Evolutionary conservation across 1,284 basidiomycete species (phyloP).

Genomic region (Athelia psychrophila): DNA sequence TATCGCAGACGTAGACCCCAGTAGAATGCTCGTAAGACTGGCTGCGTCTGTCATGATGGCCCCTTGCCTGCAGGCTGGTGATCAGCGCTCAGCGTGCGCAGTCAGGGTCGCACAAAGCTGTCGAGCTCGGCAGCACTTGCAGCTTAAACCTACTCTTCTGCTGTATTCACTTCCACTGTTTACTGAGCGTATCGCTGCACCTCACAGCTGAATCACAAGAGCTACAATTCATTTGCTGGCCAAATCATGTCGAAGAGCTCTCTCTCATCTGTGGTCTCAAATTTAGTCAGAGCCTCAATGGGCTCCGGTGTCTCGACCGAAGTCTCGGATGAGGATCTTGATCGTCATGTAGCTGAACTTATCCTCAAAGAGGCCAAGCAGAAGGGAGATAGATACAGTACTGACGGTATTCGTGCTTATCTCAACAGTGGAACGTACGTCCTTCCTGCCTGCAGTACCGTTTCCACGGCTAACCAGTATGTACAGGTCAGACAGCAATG

Average conservation of each 20-base stretch:
- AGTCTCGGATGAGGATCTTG: conserved; percentile 82
- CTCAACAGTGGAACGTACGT: conserved; percentile 42
- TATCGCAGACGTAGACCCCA: not conserved
- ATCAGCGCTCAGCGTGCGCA: too few species aligned
- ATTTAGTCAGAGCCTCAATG: conserved; percentile 79
- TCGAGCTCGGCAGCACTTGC: too few species aligned
- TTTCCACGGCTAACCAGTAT: not conserved
- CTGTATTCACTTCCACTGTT: too few species aligned
- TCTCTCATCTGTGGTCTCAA: conserved; percentile 51
- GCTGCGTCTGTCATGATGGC: not conserved
- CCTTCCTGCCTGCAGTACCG: conserved; percentile 1
- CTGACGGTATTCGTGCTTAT: conserved; percentile 69
- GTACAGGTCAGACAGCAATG: conserved; percentile 51
- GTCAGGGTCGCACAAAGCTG: too few species aligned
- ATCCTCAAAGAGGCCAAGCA: conserved; percentile 88
- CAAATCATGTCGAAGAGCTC: not conserved
- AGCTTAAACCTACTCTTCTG: too few species aligned
- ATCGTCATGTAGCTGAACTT: conserved; percentile 84
- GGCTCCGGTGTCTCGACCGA: conserved; percentile 61
- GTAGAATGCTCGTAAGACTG: not conserved
- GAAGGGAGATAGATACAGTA: conserved; percentile 73
- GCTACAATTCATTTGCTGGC: too few species aligned
- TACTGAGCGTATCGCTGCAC: too few species aligned
- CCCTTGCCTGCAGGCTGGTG: too few species aligned
- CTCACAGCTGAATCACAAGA: too few species aligned